Evolutionary conservation across 164 flowering plant species (phyloP).

Genomic region (Nymphaea colorata): DNA sequence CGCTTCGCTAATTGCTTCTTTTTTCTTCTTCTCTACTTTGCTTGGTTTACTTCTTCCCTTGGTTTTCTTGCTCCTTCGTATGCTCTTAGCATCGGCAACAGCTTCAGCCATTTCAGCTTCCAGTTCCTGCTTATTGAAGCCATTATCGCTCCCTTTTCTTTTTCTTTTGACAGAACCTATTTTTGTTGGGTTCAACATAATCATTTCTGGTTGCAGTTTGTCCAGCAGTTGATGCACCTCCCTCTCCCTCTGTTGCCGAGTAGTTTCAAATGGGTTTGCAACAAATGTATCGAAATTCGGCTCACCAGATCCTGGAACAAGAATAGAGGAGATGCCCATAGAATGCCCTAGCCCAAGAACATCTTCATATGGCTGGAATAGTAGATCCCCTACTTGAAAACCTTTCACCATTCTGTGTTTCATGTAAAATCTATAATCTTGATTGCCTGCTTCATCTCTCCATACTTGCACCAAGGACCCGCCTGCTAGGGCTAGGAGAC

Average conservation of each 20-base stretch:
- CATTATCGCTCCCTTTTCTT: conserved; percentile 41
- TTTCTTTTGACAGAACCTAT: conserved; percentile 47
- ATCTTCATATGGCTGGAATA: conserved; percentile 86
- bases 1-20: conserved; percentile 39
- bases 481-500: conserved; percentile 60
- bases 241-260: conserved; percentile 75
- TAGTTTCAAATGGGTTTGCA: conserved; percentile 84
- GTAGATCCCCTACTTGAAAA: conserved; percentile 48
- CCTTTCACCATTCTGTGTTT: conserved; percentile 75
- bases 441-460: conserved; percentile 37
- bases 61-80: conserved; percentile 48
- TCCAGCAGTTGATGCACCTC: conserved; percentile 73
- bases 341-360: conserved; percentile 84
- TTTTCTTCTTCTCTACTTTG: conserved; percentile 45
- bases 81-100: conserved; percentile 40
- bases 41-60: conserved; percentile 86
- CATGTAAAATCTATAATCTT: conserved; percentile 63
- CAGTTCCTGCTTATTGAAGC: conserved; percentile 30
- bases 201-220: conserved; percentile 89
- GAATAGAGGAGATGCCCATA: conserved; percentile 76
- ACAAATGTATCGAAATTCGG: conserved; percentile 93
- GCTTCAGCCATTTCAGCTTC: conserved; percentile 75
- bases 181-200: conserved; percentile 73
- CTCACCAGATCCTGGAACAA: conserved; percentile 88
- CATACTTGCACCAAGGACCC: conserved; percentile 59